phyloP scores from a whole-genome alignment of 371 early-diverging fungal genomes.

The Mucor piriformis region DNA sequence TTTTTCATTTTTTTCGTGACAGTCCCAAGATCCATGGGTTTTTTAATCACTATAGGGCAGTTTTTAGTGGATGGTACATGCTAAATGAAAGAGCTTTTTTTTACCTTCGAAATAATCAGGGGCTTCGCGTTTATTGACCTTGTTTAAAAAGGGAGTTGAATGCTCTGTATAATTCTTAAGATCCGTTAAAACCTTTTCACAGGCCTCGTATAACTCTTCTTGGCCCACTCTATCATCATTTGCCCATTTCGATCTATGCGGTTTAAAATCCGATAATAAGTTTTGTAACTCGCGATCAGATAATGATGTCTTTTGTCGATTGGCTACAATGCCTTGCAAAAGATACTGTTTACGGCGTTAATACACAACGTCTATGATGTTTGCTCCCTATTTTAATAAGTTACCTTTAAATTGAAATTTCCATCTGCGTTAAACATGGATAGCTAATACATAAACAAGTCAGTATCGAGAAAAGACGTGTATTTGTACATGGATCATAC shows the following conservation, averaged over 20 bases:
- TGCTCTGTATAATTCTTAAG: conserved; percentile 81
- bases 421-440: conserved; percentile 54
- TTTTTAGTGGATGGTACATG: no score
- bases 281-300: conserved; percentile 76
- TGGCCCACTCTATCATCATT: conserved; percentile 89
- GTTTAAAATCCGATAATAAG: conserved; percentile 82
- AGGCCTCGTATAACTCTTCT: conserved; percentile 88
- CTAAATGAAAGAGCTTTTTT: neutral
- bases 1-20: conserved; percentile 81
- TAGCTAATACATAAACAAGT: conserved; percentile 21
- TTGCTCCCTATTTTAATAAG: no score
- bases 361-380: no score
- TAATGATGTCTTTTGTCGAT: conserved; percentile 64
- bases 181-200: conserved; percentile 83
- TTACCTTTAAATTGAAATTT: conserved; percentile 63
- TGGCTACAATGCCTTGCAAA: conserved; percentile 77
- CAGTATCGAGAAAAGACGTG: neutral
- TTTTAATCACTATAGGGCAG: conserved; percentile 69
- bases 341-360: no score
- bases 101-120: conserved; percentile 91
- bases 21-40: conserved; percentile 95
- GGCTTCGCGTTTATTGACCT: conserved; percentile 92
- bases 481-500: conserved; percentile 4
- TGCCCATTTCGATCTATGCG: conserved; percentile 91
- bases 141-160: conserved; percentile 87